phyloP scores from a whole-genome alignment of 2,329 filamentous ascomycete genomes.

The Colletotrichum tropicale region DNA sequence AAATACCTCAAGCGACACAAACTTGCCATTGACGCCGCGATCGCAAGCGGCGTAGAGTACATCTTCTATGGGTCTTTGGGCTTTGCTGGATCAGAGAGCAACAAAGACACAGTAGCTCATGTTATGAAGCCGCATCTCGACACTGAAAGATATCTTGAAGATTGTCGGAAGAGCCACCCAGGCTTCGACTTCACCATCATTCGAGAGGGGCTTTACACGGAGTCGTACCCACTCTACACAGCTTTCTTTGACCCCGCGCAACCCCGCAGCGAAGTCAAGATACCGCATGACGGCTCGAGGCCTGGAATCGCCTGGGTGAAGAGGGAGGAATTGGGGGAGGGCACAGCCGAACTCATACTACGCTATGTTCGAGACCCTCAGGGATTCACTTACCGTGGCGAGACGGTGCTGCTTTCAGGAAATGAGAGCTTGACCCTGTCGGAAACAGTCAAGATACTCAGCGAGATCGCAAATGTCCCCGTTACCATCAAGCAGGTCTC shows the following conservation, averaged over 20 bases:
- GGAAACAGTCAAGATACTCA: not conserved
- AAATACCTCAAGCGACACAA: not conserved
- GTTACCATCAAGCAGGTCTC: not conserved
- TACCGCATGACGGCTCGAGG: not conserved
- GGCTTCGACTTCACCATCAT: not conserved
- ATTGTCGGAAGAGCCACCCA: not conserved
- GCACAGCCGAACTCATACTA: not conserved
- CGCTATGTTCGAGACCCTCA: not conserved
- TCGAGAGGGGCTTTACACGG: not conserved
- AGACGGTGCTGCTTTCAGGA: slow-evolving; percentile 17
- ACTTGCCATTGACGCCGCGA: not conserved
- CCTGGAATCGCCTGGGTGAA: not conserved
- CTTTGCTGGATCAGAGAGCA: not conserved
- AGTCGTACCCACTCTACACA: not conserved
- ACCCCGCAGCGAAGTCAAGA: not conserved
- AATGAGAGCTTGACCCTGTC: slow-evolving; percentile 21
- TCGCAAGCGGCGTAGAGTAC: not conserved
- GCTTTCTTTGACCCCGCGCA: not conserved
- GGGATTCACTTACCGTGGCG: not conserved
- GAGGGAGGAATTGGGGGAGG: not conserved
- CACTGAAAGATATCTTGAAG: not conserved
- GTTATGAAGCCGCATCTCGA: not conserved
- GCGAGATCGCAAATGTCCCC: not conserved
- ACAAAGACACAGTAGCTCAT: not conserved
- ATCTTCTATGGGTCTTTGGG: not conserved